phyloP scores from a whole-genome alignment of 306 rosid genomes.

The Crataegus laevigata region DNA sequence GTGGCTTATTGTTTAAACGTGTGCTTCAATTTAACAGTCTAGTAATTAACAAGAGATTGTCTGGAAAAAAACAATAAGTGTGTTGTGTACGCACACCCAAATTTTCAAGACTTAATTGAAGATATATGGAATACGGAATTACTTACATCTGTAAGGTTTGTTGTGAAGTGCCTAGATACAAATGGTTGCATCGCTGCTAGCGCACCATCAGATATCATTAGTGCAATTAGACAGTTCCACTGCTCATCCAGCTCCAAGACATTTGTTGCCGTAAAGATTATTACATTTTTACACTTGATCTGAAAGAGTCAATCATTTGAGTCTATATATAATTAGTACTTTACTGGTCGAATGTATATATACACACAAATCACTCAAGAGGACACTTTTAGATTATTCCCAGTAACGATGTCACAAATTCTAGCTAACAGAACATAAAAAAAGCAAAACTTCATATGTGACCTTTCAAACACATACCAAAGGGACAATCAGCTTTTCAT shows the following conservation, averaged over 20 bases:
- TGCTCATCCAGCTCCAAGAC: conserved; percentile 57
- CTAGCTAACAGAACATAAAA: conserved; percentile 2
- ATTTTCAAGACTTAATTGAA: neutral
- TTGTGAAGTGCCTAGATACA: conserved; percentile 43
- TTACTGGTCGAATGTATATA: neutral
- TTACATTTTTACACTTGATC: conserved; percentile 86
- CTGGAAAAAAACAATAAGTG: neutral
- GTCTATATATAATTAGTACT: neutral
- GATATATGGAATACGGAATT: neutral
- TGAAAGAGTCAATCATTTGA: conserved; percentile 29
- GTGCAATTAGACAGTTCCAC: conserved; percentile 83
- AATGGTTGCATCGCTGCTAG: conserved; percentile 57
- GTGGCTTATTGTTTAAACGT: neutral
- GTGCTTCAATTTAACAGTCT: neutral
- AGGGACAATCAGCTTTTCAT: conserved; percentile 64
- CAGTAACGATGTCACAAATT: conserved; percentile 5
- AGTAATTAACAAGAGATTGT: neutral
- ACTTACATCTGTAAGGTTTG: conserved; percentile 65
- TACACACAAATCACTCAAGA: neutral
- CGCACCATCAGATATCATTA: conserved; percentile 45
- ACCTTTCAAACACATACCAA: conserved; percentile 55
- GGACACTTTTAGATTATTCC: neutral
- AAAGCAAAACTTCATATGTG: neutral
- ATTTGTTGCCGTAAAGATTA: conserved; percentile 63
- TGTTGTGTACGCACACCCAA: neutral